These are phyloP conservation scores for Thelonectria discophora DNA, from an alignment of 2,329 filamentous ascomycete genomes.

Conservation along the genomic window DNA sequence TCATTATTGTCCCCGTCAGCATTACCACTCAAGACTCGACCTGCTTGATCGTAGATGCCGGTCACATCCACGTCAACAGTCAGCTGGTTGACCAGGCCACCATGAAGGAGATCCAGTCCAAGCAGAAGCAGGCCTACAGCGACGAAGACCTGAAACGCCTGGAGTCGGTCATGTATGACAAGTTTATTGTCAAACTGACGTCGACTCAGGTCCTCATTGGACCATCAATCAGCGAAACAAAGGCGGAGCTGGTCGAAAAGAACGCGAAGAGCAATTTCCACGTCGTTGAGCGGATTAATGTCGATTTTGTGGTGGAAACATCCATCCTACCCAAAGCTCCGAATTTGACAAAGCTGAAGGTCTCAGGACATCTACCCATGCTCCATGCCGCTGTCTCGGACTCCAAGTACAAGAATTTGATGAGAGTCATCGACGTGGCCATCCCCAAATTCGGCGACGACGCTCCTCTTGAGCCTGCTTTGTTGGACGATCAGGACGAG, in stretches of 20 bases:
- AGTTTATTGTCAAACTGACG: conserved; percentile 90
- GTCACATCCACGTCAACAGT: conserved; percentile 93
- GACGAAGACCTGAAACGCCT: conserved; percentile 89
- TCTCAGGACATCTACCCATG: conserved; percentile 91
- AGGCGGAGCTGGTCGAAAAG: conserved; percentile 76
- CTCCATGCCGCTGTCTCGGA: conserved; percentile 93
- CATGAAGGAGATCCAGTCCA: conserved; percentile 87
- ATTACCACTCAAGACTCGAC: conserved; percentile 83
- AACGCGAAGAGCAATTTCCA: conserved; percentile 79
- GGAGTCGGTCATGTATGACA: conserved; percentile 96
- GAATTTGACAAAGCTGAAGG: conserved; percentile 88
- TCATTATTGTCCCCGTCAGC: conserved; percentile 96
- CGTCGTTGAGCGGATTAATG: conserved; percentile 95
- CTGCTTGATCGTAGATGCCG: conserved; percentile 94
- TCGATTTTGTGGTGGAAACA: conserved; percentile 94
- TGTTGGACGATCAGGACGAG: conserved; percentile 40
- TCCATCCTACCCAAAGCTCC: conserved; percentile 97
- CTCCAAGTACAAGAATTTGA: conserved; percentile 94
- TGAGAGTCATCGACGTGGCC: conserved; percentile 95
- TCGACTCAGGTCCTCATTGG: conserved; percentile 97
- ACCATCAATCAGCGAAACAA: conserved; percentile 89
- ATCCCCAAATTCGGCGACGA: conserved; percentile 79
- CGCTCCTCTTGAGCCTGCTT: conserved; percentile 29
- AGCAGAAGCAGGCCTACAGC: conserved; percentile 86
- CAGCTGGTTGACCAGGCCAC: conserved; percentile 93